These are phyloP conservation scores for Pugionium cornutum DNA, from an alignment of 345 rosid species.

Conservation along the genomic window DNA sequence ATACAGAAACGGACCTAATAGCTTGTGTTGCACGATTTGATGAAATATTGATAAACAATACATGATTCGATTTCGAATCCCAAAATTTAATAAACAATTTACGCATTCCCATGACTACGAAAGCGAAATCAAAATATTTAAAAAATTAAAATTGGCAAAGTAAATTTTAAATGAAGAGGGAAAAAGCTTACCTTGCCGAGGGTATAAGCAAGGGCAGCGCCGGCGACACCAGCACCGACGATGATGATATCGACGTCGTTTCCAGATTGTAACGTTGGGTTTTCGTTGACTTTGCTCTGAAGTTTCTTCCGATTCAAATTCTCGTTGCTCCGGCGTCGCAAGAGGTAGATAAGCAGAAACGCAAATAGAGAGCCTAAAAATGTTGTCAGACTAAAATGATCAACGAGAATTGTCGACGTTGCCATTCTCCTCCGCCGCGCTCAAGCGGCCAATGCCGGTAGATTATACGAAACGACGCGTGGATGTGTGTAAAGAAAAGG, in stretches of 20 bases:
- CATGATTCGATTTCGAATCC: background rate
- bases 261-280: constrained; percentile 9
- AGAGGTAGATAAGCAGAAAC: constrained; percentile 18
- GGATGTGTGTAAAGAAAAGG: background rate
- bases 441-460: constrained; percentile 15
- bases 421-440: constrained; percentile 23
- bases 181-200: constrained; percentile 63
- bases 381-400: constrained; percentile 25
- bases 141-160: background rate
- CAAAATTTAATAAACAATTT: background rate
- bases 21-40: constrained; percentile 32
- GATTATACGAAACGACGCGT: constrained; percentile 23
- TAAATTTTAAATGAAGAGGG: background rate
- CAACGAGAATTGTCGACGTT: constrained; percentile 13
- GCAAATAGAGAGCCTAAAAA: constrained; percentile 25
- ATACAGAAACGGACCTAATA: constrained; percentile 23
- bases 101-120: background rate
- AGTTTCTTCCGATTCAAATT: constrained; percentile 6
- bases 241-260: constrained; percentile 55
- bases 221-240: constrained; percentile 89
- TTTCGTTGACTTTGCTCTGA: background rate
- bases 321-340: constrained; percentile 27
- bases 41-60: background rate
- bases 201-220: constrained; percentile 76
- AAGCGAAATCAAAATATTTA: background rate